phyloP scores from a whole-genome alignment of 306 rosid genomes.

The Lagenaria siceraria region DNA sequence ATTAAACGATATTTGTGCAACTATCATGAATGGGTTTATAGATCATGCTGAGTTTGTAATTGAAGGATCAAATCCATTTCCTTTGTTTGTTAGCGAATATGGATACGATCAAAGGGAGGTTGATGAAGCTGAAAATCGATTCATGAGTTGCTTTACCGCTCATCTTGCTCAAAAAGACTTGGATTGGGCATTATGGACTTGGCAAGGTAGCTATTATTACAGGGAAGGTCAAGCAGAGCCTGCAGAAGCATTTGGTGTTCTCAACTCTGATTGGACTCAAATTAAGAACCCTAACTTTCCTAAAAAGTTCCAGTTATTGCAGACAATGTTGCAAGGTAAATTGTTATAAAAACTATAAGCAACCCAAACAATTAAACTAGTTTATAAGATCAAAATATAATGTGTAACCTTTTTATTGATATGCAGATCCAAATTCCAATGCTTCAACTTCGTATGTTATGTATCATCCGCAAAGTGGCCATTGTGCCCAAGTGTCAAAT shows the following conservation, averaged over 20 bases:
- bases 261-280: conserved; percentile 17
- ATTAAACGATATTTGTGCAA: conserved; percentile 25
- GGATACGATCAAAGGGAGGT: conserved; percentile 21
- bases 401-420: background rate
- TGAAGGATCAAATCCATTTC: conserved; percentile 9
- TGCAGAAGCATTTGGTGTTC: conserved; percentile 15
- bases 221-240: conserved; percentile 4
- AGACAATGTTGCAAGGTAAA: conserved; percentile 20
- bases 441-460: background rate
- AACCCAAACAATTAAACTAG: no score
- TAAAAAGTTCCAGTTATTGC: background rate
- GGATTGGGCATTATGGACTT: conserved; percentile 39
- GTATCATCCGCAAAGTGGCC: background rate
- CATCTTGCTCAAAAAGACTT: conserved; percentile 32
- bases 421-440: background rate
- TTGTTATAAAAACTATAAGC: no score
- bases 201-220: conserved; percentile 25
- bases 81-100: conserved; percentile 27
- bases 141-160: conserved; percentile 19
- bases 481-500: background rate
- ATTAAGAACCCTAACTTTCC: conserved; percentile 17
- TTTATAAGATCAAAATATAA: background rate
- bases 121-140: conserved; percentile 7
- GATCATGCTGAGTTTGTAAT: conserved; percentile 26
- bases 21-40: conserved; percentile 9